Base-by-base conservation (phyloP, 192 early-diverging fungal genomes). In the Backusella psychrophila region DNA sequence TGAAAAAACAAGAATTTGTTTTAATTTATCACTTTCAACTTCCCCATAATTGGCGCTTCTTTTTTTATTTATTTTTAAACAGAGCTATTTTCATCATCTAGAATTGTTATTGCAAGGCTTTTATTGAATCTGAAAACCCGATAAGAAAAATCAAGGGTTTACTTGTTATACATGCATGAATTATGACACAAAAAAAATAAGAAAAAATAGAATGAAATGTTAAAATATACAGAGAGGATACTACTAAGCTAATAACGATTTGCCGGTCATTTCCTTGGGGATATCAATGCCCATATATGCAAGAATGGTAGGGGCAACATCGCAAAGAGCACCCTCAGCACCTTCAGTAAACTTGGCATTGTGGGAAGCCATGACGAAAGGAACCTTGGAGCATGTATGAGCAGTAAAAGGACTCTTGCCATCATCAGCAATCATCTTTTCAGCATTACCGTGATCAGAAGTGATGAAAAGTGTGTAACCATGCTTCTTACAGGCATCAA, bases 371-470 rank as follows among this genome's bases (percentile, higher is more conserved):
- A 98, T 96, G 56, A 96, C 85, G 78, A 99, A 96, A 42, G 98
- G 98, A 71, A 99, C 98, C 70, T 86, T 83, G 29, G 86, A 81
- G 66, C 91, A 93, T 36, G 97, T 99, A 86, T 99, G 98, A 52
- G 97, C 97, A 23, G 98, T 99, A 83, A 97, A 96, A 42, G 98
- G 97, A 59, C 91, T 90, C 31, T 81, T 86, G 63, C 88, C 88
- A 74, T 97, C 95, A 71, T 91, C 93, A 6, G 90, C 87, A 52
- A 97, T 63, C 97, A 99, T 98, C 90, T 99, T 95, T 80, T 99
- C 98, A 33, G 97, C 97, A 80, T 99, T 99, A 39, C 98, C 98
- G 83, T 99, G 98, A 85, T 99, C 98, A 11, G 98, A 92, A 6
- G 97, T 99, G 53, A 99, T 83, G 78, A 99, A 96, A 39, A 99